Evolutionary conservation across 192 early-diverging fungal species (phyloP).

Genomic region (Backusella morwellensis): DNA sequence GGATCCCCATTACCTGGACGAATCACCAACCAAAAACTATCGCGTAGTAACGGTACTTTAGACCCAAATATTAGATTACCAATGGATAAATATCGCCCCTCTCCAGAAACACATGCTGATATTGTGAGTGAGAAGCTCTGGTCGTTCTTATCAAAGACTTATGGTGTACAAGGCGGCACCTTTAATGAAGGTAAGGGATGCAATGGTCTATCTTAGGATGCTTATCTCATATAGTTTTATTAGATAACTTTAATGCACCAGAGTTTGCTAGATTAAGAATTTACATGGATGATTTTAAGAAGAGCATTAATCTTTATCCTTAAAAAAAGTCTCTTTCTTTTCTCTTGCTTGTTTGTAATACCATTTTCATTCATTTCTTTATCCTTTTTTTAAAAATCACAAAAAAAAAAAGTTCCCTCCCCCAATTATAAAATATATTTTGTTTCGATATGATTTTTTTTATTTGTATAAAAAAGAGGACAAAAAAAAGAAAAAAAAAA

Average conservation of each 20-base stretch:
- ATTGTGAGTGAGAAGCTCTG: conserved; percentile 34
- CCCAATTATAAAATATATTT: not conserved
- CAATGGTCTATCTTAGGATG: no score
- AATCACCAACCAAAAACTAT: conserved; percentile 28
- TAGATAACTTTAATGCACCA: conserved; percentile 19
- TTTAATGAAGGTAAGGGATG: conserved; percentile 26
- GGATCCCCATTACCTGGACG: conserved; percentile 31
- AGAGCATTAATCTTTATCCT: conserved; percentile 26
- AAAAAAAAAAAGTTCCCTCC: not conserved
- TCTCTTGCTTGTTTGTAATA: conserved; percentile 4
- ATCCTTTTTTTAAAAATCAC: not conserved
- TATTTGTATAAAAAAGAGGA: not conserved
- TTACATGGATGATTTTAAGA: conserved; percentile 28
- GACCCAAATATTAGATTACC: conserved; percentile 30
- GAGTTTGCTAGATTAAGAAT: conserved; percentile 27
- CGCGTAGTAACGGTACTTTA: conserved; percentile 24
- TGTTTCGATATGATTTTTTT: not conserved
- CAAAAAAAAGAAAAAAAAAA: not conserved
- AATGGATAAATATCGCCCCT: conserved; percentile 31
- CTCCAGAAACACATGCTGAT: conserved; percentile 35
- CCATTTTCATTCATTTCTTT: conserved; percentile 2
- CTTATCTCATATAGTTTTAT: not conserved
- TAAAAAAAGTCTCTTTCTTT: not conserved
- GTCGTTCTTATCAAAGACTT: conserved; percentile 26
- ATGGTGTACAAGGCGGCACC: conserved; percentile 31